phyloP scores from a whole-genome alignment of 2,329 filamentous ascomycete species.

The Epichloe amarillans region DNA sequence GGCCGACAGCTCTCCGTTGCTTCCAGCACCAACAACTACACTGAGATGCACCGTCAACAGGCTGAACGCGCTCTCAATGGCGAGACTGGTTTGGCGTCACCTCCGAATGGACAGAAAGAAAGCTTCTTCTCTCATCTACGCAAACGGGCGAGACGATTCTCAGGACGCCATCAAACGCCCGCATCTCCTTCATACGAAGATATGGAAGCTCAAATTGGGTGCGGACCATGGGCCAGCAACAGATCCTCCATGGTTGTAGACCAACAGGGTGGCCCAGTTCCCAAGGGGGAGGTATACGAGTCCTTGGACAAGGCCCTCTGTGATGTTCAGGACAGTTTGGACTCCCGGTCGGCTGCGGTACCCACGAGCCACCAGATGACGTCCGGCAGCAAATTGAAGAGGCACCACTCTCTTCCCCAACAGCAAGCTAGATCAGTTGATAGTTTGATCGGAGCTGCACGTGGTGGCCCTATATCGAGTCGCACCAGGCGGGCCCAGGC shows the following conservation, averaged over 20 bases:
- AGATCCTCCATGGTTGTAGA: slow-evolving; percentile 74
- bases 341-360: slow-evolving; percentile 30
- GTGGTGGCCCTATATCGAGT: slow-evolving; percentile 55
- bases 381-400: slow-evolving; percentile 40
- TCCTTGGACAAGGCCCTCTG: slow-evolving; percentile 45
- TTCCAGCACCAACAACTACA: slow-evolving; percentile 85
- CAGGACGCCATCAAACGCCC: slow-evolving; percentile 75
- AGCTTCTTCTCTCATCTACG: slow-evolving; percentile 96
- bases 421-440: slow-evolving; percentile 52
- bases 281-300: slow-evolving; percentile 45
- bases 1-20: slow-evolving; percentile 86
- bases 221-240: slow-evolving; percentile 77
- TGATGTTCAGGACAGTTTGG: slow-evolving; percentile 37
- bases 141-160: slow-evolving; percentile 84
- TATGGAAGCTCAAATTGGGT: slow-evolving; percentile 83
- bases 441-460: slow-evolving; percentile 43
- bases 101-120: slow-evolving; percentile 71
- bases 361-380: slow-evolving; percentile 40
- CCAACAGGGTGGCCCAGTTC: slow-evolving; percentile 32
- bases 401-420: slow-evolving; percentile 51
- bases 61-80: slow-evolving; percentile 84
- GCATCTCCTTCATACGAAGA: slow-evolving; percentile 73
- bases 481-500: slow-evolving; percentile 70
- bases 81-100: slow-evolving; percentile 59
- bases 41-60: slow-evolving; percentile 79